These are phyloP conservation scores for Punica granatum DNA, from an alignment of 345 rosid species.

Conservation along the genomic window DNA sequence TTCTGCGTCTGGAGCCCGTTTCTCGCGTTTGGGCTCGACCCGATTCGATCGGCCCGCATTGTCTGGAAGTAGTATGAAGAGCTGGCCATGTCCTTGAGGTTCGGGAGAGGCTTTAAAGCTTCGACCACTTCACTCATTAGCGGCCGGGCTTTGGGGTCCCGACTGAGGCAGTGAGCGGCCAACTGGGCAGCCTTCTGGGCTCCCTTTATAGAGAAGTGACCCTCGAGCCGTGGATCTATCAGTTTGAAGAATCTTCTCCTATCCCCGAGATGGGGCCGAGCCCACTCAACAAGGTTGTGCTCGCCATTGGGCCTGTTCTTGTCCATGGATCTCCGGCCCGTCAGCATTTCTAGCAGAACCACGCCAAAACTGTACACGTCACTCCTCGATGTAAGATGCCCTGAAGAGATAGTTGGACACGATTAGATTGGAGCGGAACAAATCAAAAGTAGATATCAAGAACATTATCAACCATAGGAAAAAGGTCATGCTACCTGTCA, in stretches of 20 bases:
- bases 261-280: conserved; percentile 36
- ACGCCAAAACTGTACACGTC: conserved; percentile 49
- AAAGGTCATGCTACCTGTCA: conserved; percentile 63
- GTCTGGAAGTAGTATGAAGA: conserved; percentile 40
- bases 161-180: conserved; percentile 42
- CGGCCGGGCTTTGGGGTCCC: conserved; percentile 45
- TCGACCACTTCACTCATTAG: conserved; percentile 43
- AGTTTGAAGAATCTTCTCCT: conserved; percentile 30
- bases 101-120: conserved; percentile 35
- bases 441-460: too few relatives aligned
- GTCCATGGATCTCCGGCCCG: conserved; percentile 46
- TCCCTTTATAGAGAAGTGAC: conserved; percentile 41
- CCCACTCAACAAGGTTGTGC: conserved; percentile 50
- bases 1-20: conserved; percentile 11
- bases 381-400: conserved; percentile 46
- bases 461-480: too few relatives aligned
- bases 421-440: not conserved
- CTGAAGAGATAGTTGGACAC: conserved; percentile 14
- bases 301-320: conserved; percentile 40
- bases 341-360: conserved; percentile 41
- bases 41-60: conserved; percentile 13
- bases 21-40: conserved; percentile 18
- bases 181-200: conserved; percentile 43
- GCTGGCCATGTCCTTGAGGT: conserved; percentile 44
- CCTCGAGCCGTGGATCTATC: conserved; percentile 43